Evolutionary conservation across 805 yeast species (phyloP).

Genomic region (Lachancea kluyveri): DNA sequence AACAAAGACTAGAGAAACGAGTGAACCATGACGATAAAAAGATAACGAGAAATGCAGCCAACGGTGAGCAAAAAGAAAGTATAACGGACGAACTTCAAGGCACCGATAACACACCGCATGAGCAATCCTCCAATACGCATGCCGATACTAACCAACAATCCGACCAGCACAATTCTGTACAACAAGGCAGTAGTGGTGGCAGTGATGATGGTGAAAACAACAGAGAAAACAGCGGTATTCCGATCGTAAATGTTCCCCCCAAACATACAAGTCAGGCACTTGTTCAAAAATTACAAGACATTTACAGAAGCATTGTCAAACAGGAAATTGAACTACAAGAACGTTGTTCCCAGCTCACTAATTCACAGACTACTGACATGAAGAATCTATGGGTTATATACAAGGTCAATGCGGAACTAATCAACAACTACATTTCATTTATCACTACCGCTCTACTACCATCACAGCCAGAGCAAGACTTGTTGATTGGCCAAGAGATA

Average conservation of each 20-base stretch:
- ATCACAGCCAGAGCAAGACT: conserved; percentile 45
- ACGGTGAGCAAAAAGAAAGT: too few relatives aligned
- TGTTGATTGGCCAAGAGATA: conserved; percentile 54
- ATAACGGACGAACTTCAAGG: conserved; percentile 9
- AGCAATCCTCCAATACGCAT: conserved; percentile 5
- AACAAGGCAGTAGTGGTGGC: too few relatives aligned
- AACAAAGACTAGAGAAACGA: too few relatives aligned
- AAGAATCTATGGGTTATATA: conserved; percentile 69
- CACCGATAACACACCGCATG: neutral
- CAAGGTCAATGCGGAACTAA: conserved; percentile 55
- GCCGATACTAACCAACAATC: conserved; percentile 1
- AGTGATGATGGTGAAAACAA: conserved; percentile 4
- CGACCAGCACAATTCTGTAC: too few relatives aligned
- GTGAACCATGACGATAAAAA: too few relatives aligned
- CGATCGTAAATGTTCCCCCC: conserved; percentile 14
- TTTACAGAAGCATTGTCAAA: conserved; percentile 62
- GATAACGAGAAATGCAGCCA: too few relatives aligned
- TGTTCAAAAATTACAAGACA: conserved; percentile 66
- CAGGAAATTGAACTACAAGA: conserved; percentile 66
- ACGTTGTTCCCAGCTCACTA: conserved; percentile 55
- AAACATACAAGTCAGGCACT: conserved; percentile 39
- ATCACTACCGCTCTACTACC: conserved; percentile 66
- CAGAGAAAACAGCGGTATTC: conserved; percentile 1
- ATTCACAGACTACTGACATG: conserved; percentile 47
- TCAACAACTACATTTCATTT: conserved; percentile 70